A percentile compares a stretch with the other conserved stretches of the same genome.
Conservation (phyloP, 768 basidiomycete species). For the Clavulina sp. region DNA sequence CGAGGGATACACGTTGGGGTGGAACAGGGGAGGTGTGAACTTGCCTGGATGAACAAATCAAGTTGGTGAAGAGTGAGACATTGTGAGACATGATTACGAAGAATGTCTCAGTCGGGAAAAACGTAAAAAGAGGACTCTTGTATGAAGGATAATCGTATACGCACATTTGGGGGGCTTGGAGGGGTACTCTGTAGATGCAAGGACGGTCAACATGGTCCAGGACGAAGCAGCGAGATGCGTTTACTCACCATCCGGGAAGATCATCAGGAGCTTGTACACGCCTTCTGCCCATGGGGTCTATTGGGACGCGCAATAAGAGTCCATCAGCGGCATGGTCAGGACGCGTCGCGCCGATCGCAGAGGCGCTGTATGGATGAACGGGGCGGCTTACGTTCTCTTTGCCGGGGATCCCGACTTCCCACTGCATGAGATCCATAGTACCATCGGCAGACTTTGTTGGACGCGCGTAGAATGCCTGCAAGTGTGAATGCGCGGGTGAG, state of each 20-base stretch:
- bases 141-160: no score
- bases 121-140: no score
- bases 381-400: constrained; percentile 53
- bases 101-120: no score
- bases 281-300: constrained; percentile 97
- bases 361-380: constrained; percentile 9
- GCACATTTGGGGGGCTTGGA: constrained; percentile 87
- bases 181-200: constrained; percentile 53
- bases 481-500: constrained; percentile 3
- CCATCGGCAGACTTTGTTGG: constrained; percentile 82
- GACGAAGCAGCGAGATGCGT: not conserved
- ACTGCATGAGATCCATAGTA: constrained; percentile 89
- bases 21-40: constrained; percentile 89
- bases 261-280: constrained; percentile 85
- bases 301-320: not conserved
- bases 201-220: not conserved
- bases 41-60: constrained; percentile 47
- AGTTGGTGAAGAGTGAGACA: not conserved
- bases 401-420: constrained; percentile 98
- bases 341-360: not conserved
- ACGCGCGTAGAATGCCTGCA: constrained; percentile 91
- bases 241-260: constrained; percentile 78
- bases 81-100: not conserved
- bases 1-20: constrained; percentile 97
- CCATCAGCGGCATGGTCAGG: not conserved